Percentiles rank a stretch among this genome's conserved stretches.
These are phyloP conservation scores for Epichloe gansuensis DNA, from an alignment of 2,329 filamentous ascomycete species.

Conservation along the genomic window DNA sequence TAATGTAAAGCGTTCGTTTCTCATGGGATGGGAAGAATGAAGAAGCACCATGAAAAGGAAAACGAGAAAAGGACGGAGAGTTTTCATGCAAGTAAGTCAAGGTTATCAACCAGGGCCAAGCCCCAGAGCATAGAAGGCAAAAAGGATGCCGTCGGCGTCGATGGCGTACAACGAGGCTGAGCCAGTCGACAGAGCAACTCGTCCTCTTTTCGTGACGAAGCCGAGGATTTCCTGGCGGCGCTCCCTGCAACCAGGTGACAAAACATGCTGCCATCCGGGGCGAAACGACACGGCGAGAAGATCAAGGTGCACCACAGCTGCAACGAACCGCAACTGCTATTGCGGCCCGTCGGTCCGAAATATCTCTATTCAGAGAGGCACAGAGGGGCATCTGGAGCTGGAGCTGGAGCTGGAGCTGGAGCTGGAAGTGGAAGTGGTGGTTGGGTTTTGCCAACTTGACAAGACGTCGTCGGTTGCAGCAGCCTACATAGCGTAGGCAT, in stretches of 20 bases:
- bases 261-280: neutral
- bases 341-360: neutral
- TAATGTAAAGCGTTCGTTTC: neutral
- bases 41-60: neutral
- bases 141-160: neutral
- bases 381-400: too few species aligned
- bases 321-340: too few species aligned
- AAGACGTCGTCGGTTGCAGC: neutral
- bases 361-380: too few species aligned
- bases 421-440: neutral
- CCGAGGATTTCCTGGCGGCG: neutral
- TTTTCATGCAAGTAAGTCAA: neutral
- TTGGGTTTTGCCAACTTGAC: neutral
- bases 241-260: neutral
- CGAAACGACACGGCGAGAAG: too few species aligned
- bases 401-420: neutral
- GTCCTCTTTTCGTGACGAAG: neutral
- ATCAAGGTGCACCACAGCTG: too few species aligned
- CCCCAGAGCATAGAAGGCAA: neutral
- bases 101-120: neutral
- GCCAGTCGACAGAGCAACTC: neutral
- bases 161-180: neutral
- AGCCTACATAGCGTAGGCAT: neutral
- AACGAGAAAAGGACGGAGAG: neutral
- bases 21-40: neutral